Base-by-base conservation (phyloP, 2,329 filamentous ascomycete species). In the Fusarium verrucosum region DNA sequence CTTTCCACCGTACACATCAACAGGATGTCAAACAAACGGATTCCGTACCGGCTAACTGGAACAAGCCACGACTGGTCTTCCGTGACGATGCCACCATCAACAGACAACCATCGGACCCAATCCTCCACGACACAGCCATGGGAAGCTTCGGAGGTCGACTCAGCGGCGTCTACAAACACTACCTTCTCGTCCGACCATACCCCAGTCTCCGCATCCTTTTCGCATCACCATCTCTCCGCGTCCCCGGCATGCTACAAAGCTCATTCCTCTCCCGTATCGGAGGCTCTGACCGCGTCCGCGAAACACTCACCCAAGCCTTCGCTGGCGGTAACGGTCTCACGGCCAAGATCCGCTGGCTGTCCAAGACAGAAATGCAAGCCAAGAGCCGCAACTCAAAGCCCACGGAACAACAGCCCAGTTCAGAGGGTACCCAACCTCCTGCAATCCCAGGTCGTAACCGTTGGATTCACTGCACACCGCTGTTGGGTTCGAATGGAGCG, bases 381-480 rank as follows among this genome's bases (percentile, higher is more conserved):
- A 65, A 69, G 28, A 44, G 28, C 11, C 28, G 56, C 5, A 25
- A 45, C 17, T 22, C 43, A 17, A 59, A 59, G 3, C 28, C 42
- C 8, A 51, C 60, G 62, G 53, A 65, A 26, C 60, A 64, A 22
- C 50, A 50, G 44, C 30, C 26, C 36, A 83, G 79, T 17, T 82
- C 86, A 47, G 58, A 53, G 4, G 62, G 62, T 0, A 50, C 63
- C 2, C 62, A 67, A 26, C 55, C 65, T 2, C 58, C 56, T 2
- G 36, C 51, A 5, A 63, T 43, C 11, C 42, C 41, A 1, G 90
- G 89, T 1, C 82, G 89, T 17, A 83, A 84, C 44, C 83, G 89
- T 38, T 93, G 90, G 90, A 89, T 93, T 36, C 90, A 93, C 73
- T 91, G 89, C 71, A 93, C 90, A 20, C 90, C 91, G 4, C 77